A percentile compares a stretch with the other conserved stretches of the same genome.
phyloP scores from a whole-genome alignment of 148 eudicot genomes.

The Vaccinium macrocarpon region DNA sequence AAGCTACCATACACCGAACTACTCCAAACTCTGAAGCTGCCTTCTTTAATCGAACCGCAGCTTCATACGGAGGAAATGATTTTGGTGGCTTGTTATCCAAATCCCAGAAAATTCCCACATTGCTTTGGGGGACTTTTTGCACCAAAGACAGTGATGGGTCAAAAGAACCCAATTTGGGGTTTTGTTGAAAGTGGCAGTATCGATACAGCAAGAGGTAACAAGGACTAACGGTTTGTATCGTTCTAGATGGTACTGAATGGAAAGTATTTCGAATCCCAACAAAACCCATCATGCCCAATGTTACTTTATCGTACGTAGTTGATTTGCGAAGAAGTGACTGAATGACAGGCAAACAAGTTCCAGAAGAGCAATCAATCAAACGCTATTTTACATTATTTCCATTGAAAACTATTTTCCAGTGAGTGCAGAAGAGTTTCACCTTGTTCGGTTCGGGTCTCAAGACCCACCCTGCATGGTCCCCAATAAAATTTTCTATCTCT shows the following conservation, averaged over 20 bases:
- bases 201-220: neutral
- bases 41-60: slow-evolving; percentile 54
- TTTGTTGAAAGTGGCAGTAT: slow-evolving; percentile 28
- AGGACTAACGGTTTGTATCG: slow-evolving; percentile 20
- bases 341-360: neutral
- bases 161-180: slow-evolving; percentile 16
- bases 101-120: slow-evolving; percentile 83
- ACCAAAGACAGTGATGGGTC: slow-evolving; percentile 16
- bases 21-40: slow-evolving; percentile 62
- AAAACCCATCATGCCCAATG: neutral
- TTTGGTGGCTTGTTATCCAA: slow-evolving; percentile 83
- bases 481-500: too few relatives aligned
- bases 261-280: neutral
- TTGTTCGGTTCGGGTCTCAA: too few relatives aligned
- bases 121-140: slow-evolving; percentile 26
- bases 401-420: neutral
- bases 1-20: slow-evolving; percentile 61
- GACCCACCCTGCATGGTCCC: too few relatives aligned
- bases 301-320: neutral
- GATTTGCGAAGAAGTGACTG: neutral
- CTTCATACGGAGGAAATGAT: slow-evolving; percentile 58
- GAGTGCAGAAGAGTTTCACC: neutral
- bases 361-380: neutral
- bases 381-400: neutral
- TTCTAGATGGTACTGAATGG: neutral